Base-by-base conservation (phyloP, 78 protist genomes). In the Polysphondylium violaceum region DNA sequence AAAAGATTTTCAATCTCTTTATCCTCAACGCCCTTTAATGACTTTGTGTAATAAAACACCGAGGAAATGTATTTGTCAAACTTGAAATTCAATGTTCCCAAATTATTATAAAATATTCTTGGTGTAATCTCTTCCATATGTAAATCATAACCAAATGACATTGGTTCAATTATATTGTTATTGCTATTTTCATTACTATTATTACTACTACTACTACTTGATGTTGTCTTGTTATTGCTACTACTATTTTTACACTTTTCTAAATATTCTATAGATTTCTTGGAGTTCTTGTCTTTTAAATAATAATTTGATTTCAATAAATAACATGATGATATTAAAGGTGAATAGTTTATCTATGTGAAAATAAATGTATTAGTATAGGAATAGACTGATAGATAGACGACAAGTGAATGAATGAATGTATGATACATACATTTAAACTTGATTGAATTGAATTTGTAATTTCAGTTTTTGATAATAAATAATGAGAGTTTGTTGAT, bases 141-240 rank as follows among this genome's bases (percentile, higher is more conserved):
- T 53, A 83, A 50, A 83, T 83, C 91, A 31, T 40, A 43, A 12
- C 91, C 91, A 83, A 83, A 83, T 51, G 91, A 83, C 21, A 68
- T 23, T 55, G 89, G 76, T 33, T 53, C 38, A 5, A 50, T 68
- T 35, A 25, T 25, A 41, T 11, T 43, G 17, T 59, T 25, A 12
- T 67, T 40, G 25, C 44, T 21, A 7, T 41, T 31, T 41, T 44
- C 33, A 29, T 38, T 69, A 38, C 43, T 9, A 50, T 44, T 35
- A 50, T 2, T 64, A 50, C 9, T n/a, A 59, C n/a, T 56, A 59
- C 8, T 56, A 17, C 23, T 23, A 14, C 25, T 47, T 29, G 74
- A 19, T 36, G 61, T 14, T 31, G 64, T 21, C 23, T 60, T 17
- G 2, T 21, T 17, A 17, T 8, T 27, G 8, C 19, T 81, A 25